Evolutionary conservation across 2,329 filamentous ascomycete genomes (phyloP), one percentile per base, ranked within the genome.

Genomic region (Arthroderma uncinatum): DNA sequence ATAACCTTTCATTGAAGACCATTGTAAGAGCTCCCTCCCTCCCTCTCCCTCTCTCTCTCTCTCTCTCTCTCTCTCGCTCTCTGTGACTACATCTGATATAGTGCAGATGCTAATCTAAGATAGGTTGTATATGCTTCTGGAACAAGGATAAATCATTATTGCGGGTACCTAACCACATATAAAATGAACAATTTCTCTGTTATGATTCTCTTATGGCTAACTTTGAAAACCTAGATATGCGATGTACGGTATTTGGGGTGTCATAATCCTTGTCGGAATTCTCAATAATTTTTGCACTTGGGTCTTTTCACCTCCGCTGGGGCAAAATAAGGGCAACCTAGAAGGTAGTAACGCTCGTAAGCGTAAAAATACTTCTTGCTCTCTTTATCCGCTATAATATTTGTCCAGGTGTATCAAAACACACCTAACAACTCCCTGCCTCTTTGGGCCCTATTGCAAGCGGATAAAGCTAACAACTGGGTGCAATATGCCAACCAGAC

Each of bases 401-500:
- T 19, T 53, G 8, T 53, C 48, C 23, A 21, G 54, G 33, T 59
- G 58, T 55, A 19, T 53, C 9, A 54, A n/a, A 53, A 30, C 48
- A n/a, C 14, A 59, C 42, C 36, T 59, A 21, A 36, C 56, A 9
- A 42, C 57, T 33, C 58, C 58, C 14, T 52, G 54, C n/a, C 48
- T 28, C 14, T 37, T 59, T 19, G 58, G 52, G 0, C 36, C 56
- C 23, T 70, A 72, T 48, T 71, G 71, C 40, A 72, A 74, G 23
- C 71, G 73, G 30, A 66, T n/a, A n/a, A n/a, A n/a, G n/a, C n/a
- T 69, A 0, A 60, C 75, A 1, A 68, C 72, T 5, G 74, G 71
- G 61, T 74, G 71, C 60, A 76, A 74, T 10, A 40, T 79, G 36
- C 76, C 78, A 1, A 75, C 74, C 1, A 73, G 78, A 9, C 67